These are phyloP conservation scores for Myxozyma melibiosi DNA, from an alignment of 805 yeast species.

Conservation along the genomic window DNA sequence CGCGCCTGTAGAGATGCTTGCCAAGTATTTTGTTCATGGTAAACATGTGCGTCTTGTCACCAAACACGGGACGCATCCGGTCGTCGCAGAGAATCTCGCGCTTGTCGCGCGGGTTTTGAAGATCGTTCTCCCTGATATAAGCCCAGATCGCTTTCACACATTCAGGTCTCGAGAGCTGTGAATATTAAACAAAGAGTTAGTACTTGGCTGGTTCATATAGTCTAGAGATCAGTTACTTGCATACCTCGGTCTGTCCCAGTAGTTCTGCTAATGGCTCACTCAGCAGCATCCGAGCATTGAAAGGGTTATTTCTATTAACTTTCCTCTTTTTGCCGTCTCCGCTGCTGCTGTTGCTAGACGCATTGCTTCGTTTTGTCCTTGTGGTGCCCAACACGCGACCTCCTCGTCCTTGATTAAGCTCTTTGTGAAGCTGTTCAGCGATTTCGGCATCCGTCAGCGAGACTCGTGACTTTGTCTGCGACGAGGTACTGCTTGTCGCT, in stretches of 20 bases:
- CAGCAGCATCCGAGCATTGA: conserved; percentile 50
- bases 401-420: conserved; percentile 20
- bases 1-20: conserved; percentile 34
- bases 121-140: conserved; percentile 60
- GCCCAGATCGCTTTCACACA: conserved; percentile 72
- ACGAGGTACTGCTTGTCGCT: not conserved
- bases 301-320: conserved; percentile 39
- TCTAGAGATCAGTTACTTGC: not conserved
- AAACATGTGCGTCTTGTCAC: conserved; percentile 45
- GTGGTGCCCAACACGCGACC: conserved; percentile 1
- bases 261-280: conserved; percentile 56
- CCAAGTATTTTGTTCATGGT: conserved; percentile 38
- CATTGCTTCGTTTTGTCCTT: conserved; percentile 26
- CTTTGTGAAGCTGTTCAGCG: conserved; percentile 26
- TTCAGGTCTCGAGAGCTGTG: conserved; percentile 61
- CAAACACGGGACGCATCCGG: conserved; percentile 58
- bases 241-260: conserved; percentile 47
- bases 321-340: conserved; percentile 34
- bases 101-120: conserved; percentile 69
- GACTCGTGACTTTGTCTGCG: conserved; percentile 25
- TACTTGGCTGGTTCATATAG: no score
- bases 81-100: conserved; percentile 69
- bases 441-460: conserved; percentile 22
- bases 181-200: not conserved
- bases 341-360: conserved; percentile 27